Evolutionary conservation across 2,329 filamentous ascomycete genomes (phyloP).

Genomic region (Drechslerella coelobrocha): DNA sequence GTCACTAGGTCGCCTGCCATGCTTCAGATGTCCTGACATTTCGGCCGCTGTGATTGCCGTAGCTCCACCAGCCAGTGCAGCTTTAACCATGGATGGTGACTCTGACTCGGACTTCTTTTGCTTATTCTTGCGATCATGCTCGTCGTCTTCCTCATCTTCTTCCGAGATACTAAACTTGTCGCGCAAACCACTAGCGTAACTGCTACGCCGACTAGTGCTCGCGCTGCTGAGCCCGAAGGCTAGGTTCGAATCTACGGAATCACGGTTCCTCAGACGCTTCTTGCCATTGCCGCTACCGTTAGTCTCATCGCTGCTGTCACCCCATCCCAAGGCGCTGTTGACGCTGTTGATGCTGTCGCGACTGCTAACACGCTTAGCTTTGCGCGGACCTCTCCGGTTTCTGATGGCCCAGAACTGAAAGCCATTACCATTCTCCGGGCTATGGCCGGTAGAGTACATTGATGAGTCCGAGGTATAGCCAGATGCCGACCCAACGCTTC

Average conservation of each 20-base stretch:
- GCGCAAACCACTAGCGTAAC: slow-evolving; percentile 25
- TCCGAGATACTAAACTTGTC: slow-evolving; percentile 24
- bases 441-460: slow-evolving; percentile 35
- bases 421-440: slow-evolving; percentile 33
- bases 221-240: slow-evolving; percentile 42
- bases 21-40: slow-evolving; percentile 17
- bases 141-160: slow-evolving; percentile 28
- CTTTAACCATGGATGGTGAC: slow-evolving; percentile 14
- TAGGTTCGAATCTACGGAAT: slow-evolving; percentile 40
- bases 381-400: slow-evolving; percentile 28
- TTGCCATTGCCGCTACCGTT: slow-evolving; percentile 14
- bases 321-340: slow-evolving; percentile 41
- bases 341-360: slow-evolving; percentile 46
- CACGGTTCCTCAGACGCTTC: slow-evolving; percentile 24
- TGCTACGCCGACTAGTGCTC: slow-evolving; percentile 37
- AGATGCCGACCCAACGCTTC: slow-evolving; percentile 24
- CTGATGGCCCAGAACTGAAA: slow-evolving; percentile 40
- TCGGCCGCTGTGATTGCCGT: slow-evolving; percentile 26
- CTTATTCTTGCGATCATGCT: slow-evolving; percentile 1
- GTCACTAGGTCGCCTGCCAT: slow-evolving; percentile 20
- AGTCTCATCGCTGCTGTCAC: slow-evolving; percentile 35
- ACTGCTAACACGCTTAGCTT: slow-evolving; percentile 37
- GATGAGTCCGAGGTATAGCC: slow-evolving; percentile 49
- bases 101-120: slow-evolving; percentile 7
- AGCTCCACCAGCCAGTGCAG: slow-evolving; percentile 9